Percentiles rank a stretch among this genome's conserved stretches.
Evolutionary conservation across 805 yeast species (phyloP).

Genomic region (Lachancea fermentati): DNA sequence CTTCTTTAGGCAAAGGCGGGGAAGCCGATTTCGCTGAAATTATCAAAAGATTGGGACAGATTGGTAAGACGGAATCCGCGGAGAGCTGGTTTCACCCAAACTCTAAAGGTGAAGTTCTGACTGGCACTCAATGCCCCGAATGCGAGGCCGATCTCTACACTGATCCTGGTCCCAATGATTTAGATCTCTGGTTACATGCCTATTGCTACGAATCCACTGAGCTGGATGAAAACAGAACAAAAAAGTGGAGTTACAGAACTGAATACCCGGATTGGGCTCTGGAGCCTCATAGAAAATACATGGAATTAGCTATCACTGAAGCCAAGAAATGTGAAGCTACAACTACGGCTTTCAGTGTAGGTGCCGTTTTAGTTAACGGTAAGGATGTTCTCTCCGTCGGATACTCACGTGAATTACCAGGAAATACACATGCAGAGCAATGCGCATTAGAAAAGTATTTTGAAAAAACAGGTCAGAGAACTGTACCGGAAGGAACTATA

Average conservation of each 20-base stretch:
- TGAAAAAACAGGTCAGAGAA: constrained; percentile 26
- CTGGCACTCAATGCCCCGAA: constrained; percentile 52
- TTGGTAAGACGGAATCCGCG: constrained; percentile 68
- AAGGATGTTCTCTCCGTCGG: constrained; percentile 69
- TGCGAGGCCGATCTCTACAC: constrained; percentile 71
- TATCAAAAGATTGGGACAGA: constrained; percentile 44
- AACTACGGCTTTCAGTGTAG: constrained; percentile 88
- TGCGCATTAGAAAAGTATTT: constrained; percentile 80
- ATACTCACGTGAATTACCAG: constrained; percentile 83
- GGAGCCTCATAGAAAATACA: constrained; percentile 48
- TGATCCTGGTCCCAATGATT: constrained; percentile 85
- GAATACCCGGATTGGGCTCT: constrained; percentile 81
- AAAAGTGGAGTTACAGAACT: constrained; percentile 69
- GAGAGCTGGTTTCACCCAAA: constrained; percentile 60
- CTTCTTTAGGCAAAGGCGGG: constrained; percentile 56
- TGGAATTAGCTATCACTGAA: constrained; percentile 71
- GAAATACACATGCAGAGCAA: constrained; percentile 97
- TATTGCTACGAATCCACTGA: constrained; percentile 60
- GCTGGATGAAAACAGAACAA: constrained; percentile 23
- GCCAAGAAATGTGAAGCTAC: constrained; percentile 81
- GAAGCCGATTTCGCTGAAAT: constrained; percentile 46
- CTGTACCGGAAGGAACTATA: constrained; percentile 70
- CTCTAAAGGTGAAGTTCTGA: constrained; percentile 60
- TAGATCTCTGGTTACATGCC: constrained; percentile 90
- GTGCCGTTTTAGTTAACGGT: constrained; percentile 72